A percentile compares a stretch with the other conserved stretches of the same genome.
phyloP scores from a whole-genome alignment of 2,329 filamentous ascomycete species.

The Sporothrix globosa region DNA sequence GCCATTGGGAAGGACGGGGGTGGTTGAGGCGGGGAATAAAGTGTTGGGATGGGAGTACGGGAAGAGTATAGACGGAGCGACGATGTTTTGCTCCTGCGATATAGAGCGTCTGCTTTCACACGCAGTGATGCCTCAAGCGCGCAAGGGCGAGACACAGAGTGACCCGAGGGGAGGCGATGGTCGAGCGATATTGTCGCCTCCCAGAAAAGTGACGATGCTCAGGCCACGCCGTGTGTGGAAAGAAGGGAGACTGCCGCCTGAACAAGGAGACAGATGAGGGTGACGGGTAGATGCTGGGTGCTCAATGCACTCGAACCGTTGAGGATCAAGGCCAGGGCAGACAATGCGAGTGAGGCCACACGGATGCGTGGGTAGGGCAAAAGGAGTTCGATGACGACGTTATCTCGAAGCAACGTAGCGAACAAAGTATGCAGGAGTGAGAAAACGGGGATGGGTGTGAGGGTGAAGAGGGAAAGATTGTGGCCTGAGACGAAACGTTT shows the following conservation, averaged over 20 bases:
- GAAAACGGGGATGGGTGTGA: slow-evolving; percentile 16
- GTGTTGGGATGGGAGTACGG: slow-evolving; percentile 15
- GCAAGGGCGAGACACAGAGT: slow-evolving; percentile 1
- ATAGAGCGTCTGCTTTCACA: neutral
- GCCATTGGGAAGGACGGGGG: slow-evolving; percentile 50
- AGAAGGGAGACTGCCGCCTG: neutral
- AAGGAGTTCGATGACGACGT: slow-evolving; percentile 11
- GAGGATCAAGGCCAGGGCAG: neutral
- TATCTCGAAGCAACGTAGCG: neutral
- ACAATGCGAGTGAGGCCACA: neutral
- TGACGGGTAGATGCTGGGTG: neutral
- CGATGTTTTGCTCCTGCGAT: neutral
- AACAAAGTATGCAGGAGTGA: slow-evolving; percentile 29
- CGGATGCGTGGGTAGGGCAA: neutral
- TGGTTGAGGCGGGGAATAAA: neutral
- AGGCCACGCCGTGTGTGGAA: slow-evolving; percentile 4
- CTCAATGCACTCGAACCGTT: slow-evolving; percentile 9
- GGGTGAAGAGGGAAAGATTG: slow-evolving; percentile 24
- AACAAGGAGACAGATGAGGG: neutral
- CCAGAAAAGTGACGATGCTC: slow-evolving; percentile 27
- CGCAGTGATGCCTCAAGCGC: neutral
- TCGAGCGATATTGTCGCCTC: slow-evolving; percentile 29
- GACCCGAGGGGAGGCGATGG: slow-evolving; percentile 29
- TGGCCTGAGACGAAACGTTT: slow-evolving; percentile 35
- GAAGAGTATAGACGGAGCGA: neutral